Evolutionary conservation across 2,329 filamentous ascomycete genomes (phyloP).

Genomic region (Paecilomyces variotii): DNA sequence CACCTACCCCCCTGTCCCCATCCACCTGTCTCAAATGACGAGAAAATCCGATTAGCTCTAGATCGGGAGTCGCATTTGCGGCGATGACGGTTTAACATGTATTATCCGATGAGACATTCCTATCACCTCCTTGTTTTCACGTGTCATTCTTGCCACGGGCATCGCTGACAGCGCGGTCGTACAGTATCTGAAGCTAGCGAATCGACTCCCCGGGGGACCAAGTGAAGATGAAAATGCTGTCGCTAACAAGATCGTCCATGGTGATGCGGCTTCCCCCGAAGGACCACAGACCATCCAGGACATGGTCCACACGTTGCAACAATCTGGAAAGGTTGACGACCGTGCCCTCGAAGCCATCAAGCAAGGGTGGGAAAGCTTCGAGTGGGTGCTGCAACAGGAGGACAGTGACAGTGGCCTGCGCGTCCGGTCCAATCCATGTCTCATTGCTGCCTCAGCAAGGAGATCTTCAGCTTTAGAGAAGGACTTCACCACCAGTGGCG

Average conservation of each 20-base stretch:
- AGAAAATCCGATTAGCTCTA: conserved; percentile 64
- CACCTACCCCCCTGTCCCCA: conserved; percentile 2
- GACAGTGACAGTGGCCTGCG: conserved; percentile 19
- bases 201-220: conserved; percentile 20
- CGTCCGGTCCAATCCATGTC: conserved; percentile 31
- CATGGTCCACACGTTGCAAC: conserved; percentile 48
- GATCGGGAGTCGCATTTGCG: conserved; percentile 63
- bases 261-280: conserved; percentile 37
- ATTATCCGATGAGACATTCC: conserved; percentile 43
- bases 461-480: conserved; percentile 66
- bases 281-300: conserved; percentile 59
- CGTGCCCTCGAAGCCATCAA: conserved; percentile 28
- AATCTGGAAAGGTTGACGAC: conserved; percentile 60
- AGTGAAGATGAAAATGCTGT: conserved; percentile 22
- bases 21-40: conserved; percentile 36
- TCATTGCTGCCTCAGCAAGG: conserved; percentile 42
- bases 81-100: conserved; percentile 57
- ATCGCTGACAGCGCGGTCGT: conserved; percentile 18
- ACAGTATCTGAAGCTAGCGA: conserved; percentile 29
- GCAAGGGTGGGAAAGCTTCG: conserved; percentile 34
- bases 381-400: conserved; percentile 22
- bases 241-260: conserved; percentile 22
- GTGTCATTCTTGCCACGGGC: conserved; percentile 6
- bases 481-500: conserved; percentile 83
- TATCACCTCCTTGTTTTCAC: conserved; percentile 9